phyloP scores from a whole-genome alignment of 371 early-diverging fungal genomes.

The Choanephora cucurbitarum region DNA sequence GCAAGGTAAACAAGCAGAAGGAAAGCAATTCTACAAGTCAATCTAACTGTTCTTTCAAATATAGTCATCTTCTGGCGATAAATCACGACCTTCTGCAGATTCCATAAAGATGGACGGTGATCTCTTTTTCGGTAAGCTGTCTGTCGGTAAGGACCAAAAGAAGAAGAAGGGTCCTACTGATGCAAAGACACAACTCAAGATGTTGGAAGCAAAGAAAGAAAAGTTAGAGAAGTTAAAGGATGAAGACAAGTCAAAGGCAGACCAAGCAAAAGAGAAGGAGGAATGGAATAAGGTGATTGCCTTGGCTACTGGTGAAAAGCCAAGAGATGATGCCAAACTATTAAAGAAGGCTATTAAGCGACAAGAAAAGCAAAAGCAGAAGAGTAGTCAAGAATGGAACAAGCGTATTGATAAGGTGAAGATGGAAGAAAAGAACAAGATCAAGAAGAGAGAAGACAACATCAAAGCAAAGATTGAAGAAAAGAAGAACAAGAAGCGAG shows the following conservation, averaged over 20 bases:
- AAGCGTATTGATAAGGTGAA: constrained; percentile 71
- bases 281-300: constrained; percentile 81
- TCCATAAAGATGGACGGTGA: constrained; percentile 62
- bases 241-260: constrained; percentile 72
- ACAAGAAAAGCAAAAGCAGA: constrained; percentile 79
- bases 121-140: constrained; percentile 73
- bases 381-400: constrained; percentile 83
- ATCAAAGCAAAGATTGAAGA: constrained; percentile 67
- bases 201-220: constrained; percentile 74
- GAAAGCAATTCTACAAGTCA: no score
- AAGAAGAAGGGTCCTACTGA: constrained; percentile 79
- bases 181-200: constrained; percentile 73
- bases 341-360: constrained; percentile 92
- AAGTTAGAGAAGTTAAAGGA: constrained; percentile 74
- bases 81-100: constrained; percentile 42
- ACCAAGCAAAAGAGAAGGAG: constrained; percentile 70
- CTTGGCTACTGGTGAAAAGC: constrained; percentile 85
- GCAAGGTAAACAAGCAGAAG: constrained; percentile 22
- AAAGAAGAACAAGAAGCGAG: constrained; percentile 70
- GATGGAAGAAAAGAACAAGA: constrained; percentile 65
- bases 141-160: constrained; percentile 57
- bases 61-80: neutral
- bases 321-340: constrained; percentile 87
- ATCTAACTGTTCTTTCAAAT: no score
- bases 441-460: constrained; percentile 79